Evolutionary conservation across 805 yeast genomes (phyloP).

Genomic region (Priceomyces melissophilus): DNA sequence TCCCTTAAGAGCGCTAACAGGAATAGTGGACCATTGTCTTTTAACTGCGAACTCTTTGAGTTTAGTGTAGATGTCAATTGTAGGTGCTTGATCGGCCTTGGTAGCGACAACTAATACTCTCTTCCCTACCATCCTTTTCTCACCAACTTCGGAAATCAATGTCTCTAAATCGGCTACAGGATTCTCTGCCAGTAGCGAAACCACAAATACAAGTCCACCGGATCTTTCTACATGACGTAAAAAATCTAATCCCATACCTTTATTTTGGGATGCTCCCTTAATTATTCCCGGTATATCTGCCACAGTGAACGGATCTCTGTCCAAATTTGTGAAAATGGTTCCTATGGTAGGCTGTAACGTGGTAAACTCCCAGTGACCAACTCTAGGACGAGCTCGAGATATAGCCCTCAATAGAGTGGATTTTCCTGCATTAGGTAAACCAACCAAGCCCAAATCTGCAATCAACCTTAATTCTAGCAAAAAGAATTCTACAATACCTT

Average conservation of each 20-base stretch:
- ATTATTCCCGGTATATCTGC: slow-evolving; percentile 98
- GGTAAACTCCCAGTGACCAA: slow-evolving; percentile 97
- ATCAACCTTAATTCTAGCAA: slow-evolving; percentile 80
- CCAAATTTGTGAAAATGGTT: slow-evolving; percentile 67
- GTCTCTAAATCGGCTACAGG: slow-evolving; percentile 66
- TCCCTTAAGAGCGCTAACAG: slow-evolving; percentile 74
- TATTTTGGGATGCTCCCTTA: slow-evolving; percentile 78
- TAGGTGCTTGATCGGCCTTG: slow-evolving; percentile 77
- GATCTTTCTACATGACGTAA: slow-evolving; percentile 90
- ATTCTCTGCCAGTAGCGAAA: slow-evolving; percentile 64
- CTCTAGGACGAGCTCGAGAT: slow-evolving; percentile 82
- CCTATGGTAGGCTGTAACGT: slow-evolving; percentile 92
- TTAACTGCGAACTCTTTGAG: slow-evolving; percentile 43
- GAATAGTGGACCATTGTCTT: slow-evolving; percentile 67
- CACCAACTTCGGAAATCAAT: slow-evolving; percentile 70
- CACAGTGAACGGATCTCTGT: slow-evolving; percentile 74
- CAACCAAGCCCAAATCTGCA: slow-evolving; percentile 93
- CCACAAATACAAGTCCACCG: slow-evolving; percentile 82
- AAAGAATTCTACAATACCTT: slow-evolving; percentile 61
- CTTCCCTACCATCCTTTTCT: slow-evolving; percentile 55
- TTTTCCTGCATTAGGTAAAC: slow-evolving; percentile 96
- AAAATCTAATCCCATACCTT: slow-evolving; percentile 93
- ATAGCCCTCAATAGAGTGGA: slow-evolving; percentile 84
- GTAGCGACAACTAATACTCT: slow-evolving; percentile 78
- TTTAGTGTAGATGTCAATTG: slow-evolving; percentile 44